phyloP scores from a whole-genome alignment of 2,329 filamentous ascomycete genomes.

The Paraconiothyrium sp. region DNA sequence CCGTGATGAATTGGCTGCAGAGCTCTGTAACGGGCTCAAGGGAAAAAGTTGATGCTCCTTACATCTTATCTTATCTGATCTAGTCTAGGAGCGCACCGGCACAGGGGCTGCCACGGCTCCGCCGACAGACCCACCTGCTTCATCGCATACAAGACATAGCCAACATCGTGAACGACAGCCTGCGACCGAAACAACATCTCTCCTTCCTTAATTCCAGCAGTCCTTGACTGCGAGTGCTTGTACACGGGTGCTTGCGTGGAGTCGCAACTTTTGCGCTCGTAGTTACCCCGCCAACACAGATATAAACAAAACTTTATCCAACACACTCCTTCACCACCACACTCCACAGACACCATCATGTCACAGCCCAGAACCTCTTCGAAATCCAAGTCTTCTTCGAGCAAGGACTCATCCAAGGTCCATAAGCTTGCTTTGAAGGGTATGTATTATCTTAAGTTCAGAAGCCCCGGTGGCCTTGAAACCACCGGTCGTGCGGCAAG shows the following conservation, averaged over 20 bases:
- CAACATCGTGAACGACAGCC: not conserved
- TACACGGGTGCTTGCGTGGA: not conserved
- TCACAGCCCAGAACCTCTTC: slow-evolving; percentile 42
- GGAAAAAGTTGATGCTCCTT: slow-evolving; percentile 24
- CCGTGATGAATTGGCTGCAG: slow-evolving; percentile 27
- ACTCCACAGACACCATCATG: slow-evolving; percentile 30
- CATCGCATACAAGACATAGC: slow-evolving; percentile 9
- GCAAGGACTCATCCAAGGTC: slow-evolving; percentile 80
- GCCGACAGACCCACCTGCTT: slow-evolving; percentile 22
- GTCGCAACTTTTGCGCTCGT: not conserved
- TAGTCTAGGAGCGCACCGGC: not conserved
- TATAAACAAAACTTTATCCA: slow-evolving; percentile 35
- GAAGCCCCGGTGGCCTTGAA: not conserved
- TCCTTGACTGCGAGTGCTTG: not conserved
- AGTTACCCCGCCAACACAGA: slow-evolving; percentile 44
- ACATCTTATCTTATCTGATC: slow-evolving; percentile 38
- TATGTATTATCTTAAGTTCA: slow-evolving; percentile 47
- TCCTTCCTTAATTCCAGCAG: not conserved
- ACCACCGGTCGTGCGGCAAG: not conserved
- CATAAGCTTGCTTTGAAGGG: slow-evolving; percentile 94
- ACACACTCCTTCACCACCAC: slow-evolving; percentile 14
- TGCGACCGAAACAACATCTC: not conserved
- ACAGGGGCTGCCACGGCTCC: slow-evolving; percentile 5
- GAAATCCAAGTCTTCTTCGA: slow-evolving; percentile 49
- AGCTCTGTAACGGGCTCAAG: slow-evolving; percentile 4